Percentiles rank a stretch among this genome's conserved stretches.
These are phyloP conservation scores for Phytophthora sojae DNA, from an alignment of 352 stramenopile genomes.

Conservation along the genomic window DNA sequence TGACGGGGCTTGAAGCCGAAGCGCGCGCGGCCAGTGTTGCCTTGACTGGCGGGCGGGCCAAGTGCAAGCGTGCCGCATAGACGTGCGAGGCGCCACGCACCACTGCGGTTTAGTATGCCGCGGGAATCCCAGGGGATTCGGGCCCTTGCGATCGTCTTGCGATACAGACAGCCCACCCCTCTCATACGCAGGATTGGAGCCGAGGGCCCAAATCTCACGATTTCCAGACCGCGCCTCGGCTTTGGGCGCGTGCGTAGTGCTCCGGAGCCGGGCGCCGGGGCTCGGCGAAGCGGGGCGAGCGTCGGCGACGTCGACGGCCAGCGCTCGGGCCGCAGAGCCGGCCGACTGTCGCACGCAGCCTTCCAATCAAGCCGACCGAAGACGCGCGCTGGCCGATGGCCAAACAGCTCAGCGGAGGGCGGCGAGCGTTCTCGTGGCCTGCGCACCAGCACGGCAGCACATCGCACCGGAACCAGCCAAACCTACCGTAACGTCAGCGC, in stretches of 20 bases:
- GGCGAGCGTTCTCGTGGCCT: constrained; percentile 21
- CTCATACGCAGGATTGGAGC: constrained; percentile 34
- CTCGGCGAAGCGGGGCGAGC: constrained; percentile 7
- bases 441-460: constrained; percentile 3
- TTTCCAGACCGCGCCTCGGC: constrained; percentile 11
- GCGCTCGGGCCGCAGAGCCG: constrained; percentile 15
- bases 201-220: not conserved
- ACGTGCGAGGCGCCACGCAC: constrained; percentile 14
- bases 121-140: constrained; percentile 19
- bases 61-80: constrained; percentile 27
- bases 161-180: constrained; percentile 15
- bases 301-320: constrained; percentile 29
- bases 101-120: constrained; percentile 22
- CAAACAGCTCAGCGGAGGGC: not conserved
- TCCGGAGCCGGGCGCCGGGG: constrained; percentile 13
- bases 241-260: constrained; percentile 16
- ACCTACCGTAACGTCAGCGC: not conserved
- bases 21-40: constrained; percentile 6
- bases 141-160: constrained; percentile 17
- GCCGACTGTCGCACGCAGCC: constrained; percentile 27
- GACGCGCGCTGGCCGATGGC: not conserved
- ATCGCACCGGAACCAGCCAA: not conserved
- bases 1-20: constrained; percentile 30
- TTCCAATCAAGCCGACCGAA: constrained; percentile 26
- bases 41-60: constrained; percentile 16